Base-by-base conservation (phyloP, 768 basidiomycete species). In the Amanita exitialis region DNA sequence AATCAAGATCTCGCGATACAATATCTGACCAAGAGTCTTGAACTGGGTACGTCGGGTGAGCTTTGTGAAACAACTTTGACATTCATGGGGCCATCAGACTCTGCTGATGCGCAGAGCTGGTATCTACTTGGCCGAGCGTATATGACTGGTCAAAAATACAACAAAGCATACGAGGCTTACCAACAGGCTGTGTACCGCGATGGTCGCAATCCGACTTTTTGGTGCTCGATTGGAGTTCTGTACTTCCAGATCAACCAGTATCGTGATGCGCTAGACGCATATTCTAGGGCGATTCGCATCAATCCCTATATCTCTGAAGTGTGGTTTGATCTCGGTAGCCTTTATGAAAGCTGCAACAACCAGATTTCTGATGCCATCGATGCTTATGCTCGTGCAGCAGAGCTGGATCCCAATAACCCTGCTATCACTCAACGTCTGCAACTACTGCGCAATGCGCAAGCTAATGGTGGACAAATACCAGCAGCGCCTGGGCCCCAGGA, bases 211-310 rank as follows among this genome's bases (percentile, higher is more conserved):
- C 96, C 96, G 0, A 97, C 96, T 0, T 99, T 97, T 69, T 98
- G 96, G 96, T 98, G 95, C 65, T 95, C 92, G 20, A 99, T 99
- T 61, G 96, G 96, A 43, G 96, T 99, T 0, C 78, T 99, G 1
- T 99, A 99, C 66, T 99, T 96, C 77, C 94, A 99, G 64, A 97
- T 99, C 73, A 98, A 97, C 68, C 96, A 99, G 64, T 99, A 90
- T 73, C 91, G 94, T 47, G 96, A 99, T 62, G 95, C 95, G 2
- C 83, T 99, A 34, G 96, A 99, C 61, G 96, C 96, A 8, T 99
- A 99, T 67, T 98, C 96, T 25, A 88, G 95, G 13, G 96, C 96
- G 9, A 98, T 99, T 60, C 86, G 95, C 55, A 94, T 99, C 69
- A 97, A 98, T 64, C 96, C 96, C 0, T 98, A 95, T 73, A 97